Conservation (phyloP, 1,139 yeast genomes). For the Lizanozyma gosingica region DNA sequence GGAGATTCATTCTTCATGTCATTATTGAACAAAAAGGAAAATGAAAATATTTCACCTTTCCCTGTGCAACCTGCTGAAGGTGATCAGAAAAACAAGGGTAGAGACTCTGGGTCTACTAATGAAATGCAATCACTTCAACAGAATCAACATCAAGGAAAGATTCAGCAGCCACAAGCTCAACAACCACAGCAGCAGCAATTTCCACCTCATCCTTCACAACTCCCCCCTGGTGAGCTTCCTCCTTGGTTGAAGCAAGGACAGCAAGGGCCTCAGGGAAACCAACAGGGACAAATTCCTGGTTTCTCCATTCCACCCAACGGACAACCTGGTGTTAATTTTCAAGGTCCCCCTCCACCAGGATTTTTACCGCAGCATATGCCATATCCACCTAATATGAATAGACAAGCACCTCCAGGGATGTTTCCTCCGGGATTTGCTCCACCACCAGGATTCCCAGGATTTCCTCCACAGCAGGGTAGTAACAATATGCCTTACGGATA, state of each 20-base stretch:
- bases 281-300: conserved; percentile 1
- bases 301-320: conserved; percentile 8
- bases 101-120: background rate
- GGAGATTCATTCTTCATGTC: conserved; percentile 51
- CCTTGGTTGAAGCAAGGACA: conserved; percentile 19
- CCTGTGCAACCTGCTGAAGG: conserved; percentile 5
- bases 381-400: background rate
- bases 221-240: conserved; percentile 10
- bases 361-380: conserved; percentile 2
- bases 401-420: conserved; percentile 9
- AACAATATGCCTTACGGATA: conserved; percentile 5
- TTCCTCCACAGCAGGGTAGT: conserved; percentile 12
- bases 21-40: conserved; percentile 31
- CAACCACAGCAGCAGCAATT: conserved; percentile 10
- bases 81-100: conserved; percentile 1
- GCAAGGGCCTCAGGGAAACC: conserved; percentile 6
- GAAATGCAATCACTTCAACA: conserved; percentile 4
- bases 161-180: conserved; percentile 9
- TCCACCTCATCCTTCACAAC: conserved; percentile 10
- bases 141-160: conserved; percentile 5
- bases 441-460: conserved; percentile 19
- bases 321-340: conserved; percentile 8
- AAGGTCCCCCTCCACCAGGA: conserved; percentile 20
- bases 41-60: background rate
- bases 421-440: conserved; percentile 22